Evolutionary conservation across 768 basidiomycete species (phyloP).

Genomic region (Macrocybe gigantea): DNA sequence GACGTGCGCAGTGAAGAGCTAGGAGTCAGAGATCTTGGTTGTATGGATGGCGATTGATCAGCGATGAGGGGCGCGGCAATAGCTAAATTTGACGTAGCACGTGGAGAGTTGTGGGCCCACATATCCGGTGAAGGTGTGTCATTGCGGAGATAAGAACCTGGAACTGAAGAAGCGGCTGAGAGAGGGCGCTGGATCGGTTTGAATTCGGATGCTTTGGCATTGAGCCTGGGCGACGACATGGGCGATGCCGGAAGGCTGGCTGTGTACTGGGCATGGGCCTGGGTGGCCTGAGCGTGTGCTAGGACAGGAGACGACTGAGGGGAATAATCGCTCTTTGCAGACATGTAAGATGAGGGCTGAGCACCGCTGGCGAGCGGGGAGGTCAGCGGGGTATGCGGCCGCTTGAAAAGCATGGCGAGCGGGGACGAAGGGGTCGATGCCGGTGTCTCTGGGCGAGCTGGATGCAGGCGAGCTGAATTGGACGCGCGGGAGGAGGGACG

Average conservation of each 20-base stretch:
- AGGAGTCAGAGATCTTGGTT: constrained; percentile 56
- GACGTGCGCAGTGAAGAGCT: constrained; percentile 66
- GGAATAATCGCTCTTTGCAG: constrained; percentile 47
- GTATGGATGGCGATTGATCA: constrained; percentile 41
- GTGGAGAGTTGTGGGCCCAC: constrained; percentile 73
- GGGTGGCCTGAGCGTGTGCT: constrained; percentile 48
- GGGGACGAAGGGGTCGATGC: constrained; percentile 73
- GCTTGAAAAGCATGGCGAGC: constrained; percentile 64
- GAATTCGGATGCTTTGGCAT: constrained; percentile 88
- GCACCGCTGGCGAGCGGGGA: constrained; percentile 66
- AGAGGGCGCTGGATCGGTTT: constrained; percentile 79
- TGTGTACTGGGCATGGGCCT: constrained; percentile 58
- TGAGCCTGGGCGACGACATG: constrained; percentile 77
- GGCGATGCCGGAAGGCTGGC: constrained; percentile 82
- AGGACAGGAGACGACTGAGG: constrained; percentile 68
- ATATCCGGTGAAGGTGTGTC: constrained; percentile 88
- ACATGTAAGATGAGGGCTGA: constrained; percentile 49
- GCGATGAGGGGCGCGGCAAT: constrained; percentile 88
- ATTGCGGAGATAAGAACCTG: constrained; percentile 49
- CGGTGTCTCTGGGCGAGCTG: constrained; percentile 70
- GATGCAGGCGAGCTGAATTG: constrained; percentile 56
- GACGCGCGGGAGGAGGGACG: constrained; percentile 80
- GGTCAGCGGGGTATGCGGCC: constrained; percentile 74
- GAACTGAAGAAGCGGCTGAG: constrained; percentile 65
- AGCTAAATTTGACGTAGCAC: constrained; percentile 79